phyloP scores from a whole-genome alignment of 768 basidiomycete genomes.

The Calvatia gigantea region DNA sequence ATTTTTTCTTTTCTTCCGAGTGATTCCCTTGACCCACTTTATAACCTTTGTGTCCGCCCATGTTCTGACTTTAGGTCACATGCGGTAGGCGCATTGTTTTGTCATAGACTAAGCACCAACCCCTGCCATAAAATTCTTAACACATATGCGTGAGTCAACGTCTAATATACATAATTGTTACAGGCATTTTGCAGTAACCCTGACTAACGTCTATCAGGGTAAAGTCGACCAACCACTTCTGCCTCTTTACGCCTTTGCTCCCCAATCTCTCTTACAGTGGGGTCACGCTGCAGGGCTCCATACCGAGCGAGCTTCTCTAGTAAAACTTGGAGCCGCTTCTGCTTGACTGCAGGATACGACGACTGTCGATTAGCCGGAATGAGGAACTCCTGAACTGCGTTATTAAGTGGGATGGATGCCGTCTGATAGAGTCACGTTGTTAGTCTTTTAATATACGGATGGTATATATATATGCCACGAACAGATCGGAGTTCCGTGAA shows the following conservation, averaged over 20 bases:
- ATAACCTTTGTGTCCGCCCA: not conserved
- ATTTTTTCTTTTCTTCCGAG: conserved; percentile 24
- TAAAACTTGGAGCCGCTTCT: conserved; percentile 67
- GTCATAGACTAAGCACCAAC: conserved; percentile 7
- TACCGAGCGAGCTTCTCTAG: conserved; percentile 77
- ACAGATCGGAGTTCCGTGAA: conserved; percentile 82
- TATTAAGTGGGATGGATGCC: conserved; percentile 65
- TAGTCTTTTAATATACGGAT: conserved; percentile 1
- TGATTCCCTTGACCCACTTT: conserved; percentile 24
- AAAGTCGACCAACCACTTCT: conserved; percentile 70
- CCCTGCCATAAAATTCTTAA: not conserved
- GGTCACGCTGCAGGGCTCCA: conserved; percentile 60
- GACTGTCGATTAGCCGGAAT: conserved; percentile 65
- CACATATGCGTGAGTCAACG: too few relatives aligned
- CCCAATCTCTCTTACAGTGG: conserved; percentile 56
- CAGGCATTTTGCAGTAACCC: too few relatives aligned
- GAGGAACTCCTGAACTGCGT: conserved; percentile 78
- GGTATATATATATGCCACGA: conserved; percentile 21
- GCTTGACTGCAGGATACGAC: conserved; percentile 62
- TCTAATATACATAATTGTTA: too few relatives aligned
- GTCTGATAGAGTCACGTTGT: conserved; percentile 39
- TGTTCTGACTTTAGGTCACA: not conserved
- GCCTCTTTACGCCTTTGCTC: conserved; percentile 76
- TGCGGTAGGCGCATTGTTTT: conserved; percentile 5
- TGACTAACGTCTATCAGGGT: conserved; percentile 64